Base-by-base conservation (phyloP, 139 green algal species). In the Chlamydomonas sphaeroides region DNA sequence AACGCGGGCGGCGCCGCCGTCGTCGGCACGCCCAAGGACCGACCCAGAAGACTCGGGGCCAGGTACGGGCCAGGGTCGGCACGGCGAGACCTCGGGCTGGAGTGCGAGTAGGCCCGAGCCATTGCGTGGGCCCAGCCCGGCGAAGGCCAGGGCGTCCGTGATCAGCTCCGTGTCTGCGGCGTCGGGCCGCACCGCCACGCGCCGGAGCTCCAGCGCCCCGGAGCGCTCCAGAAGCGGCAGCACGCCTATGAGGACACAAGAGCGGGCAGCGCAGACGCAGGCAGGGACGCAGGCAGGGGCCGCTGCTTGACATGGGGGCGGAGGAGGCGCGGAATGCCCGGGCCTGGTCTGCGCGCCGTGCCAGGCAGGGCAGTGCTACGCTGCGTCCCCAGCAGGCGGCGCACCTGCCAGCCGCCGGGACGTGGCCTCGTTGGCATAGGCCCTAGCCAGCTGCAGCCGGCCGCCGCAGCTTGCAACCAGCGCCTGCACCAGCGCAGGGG, bases 341-440 rank as follows among this genome's bases (percentile, higher is more conserved):
- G n/a, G n/a, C n/a, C n/a, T n/a, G n/a, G n/a, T n/a, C n/a, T n/a
- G n/a, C n/a, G n/a, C n/a, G n/a, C n/a, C n/a, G n/a, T n/a, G n/a
- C n/a, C n/a, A n/a, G n/a, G n/a, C n/a, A n/a, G n/a, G n/a, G n/a
- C n/a, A n/a, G n/a, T n/a, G n/a, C n/a, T n/a, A n/a, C n/a, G n/a
- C n/a, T n/a, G n/a, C n/a, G n/a, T n/a, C n/a, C n/a, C n/a, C n/a
- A n/a, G n/a, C n/a, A n/a, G n/a, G n/a, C n/a, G n/a, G 8, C 72
- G 7, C 35, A 82, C 75, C 75, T 30, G n/a, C 20, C 25, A 72
- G n/a, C 3, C 75, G 41, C 21, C 23, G 7, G 3, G 51, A 61
- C 11, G 75, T 82, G 45, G 61, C 75, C 21, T 35, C 4, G 32
- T 82, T 82, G 42, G 38, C 75, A 32, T 82, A 82, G 32, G 32